Evolutionary conservation across 495 filamentous ascomycete species (phyloP).

Genomic region (Annulohypoxylon nitens): DNA sequence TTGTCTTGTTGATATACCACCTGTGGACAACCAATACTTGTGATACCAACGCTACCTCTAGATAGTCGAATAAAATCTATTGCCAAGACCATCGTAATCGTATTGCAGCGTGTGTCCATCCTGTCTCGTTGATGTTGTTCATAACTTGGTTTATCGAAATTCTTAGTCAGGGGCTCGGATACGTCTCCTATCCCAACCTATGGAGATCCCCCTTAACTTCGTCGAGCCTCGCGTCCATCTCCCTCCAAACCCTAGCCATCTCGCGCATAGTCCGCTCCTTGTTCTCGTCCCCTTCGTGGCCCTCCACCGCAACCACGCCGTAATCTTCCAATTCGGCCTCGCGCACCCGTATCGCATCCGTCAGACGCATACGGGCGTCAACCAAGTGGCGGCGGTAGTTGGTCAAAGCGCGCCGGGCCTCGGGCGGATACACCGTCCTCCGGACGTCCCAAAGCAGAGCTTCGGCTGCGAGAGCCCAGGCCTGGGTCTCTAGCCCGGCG

Average conservation of each 20-base stretch:
- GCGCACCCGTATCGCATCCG: conserved; percentile 59
- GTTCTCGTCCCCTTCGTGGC: conserved; percentile 34
- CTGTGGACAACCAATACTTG: conserved; percentile 19
- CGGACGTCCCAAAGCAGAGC: conserved; percentile 48
- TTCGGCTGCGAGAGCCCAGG: conserved; percentile 56
- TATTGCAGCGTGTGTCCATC: background rate
- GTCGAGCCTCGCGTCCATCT: conserved; percentile 66
- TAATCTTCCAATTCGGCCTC: conserved; percentile 67
- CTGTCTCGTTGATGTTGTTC: background rate
- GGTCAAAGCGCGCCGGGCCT: conserved; percentile 67
- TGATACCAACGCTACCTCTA: conserved; percentile 34
- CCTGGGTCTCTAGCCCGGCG: conserved; percentile 65
- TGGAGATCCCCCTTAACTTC: conserved; percentile 70
- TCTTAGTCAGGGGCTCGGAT: background rate
- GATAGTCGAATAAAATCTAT: conserved; percentile 25
- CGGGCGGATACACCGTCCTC: conserved; percentile 67
- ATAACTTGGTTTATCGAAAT: background rate
- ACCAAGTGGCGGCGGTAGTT: conserved; percentile 68
- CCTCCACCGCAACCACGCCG: conserved; percentile 58
- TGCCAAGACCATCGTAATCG: background rate
- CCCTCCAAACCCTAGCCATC: conserved; percentile 71
- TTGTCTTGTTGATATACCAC: conserved; percentile 6
- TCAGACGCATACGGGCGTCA: conserved; percentile 63
- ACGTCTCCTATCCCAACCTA: conserved; percentile 57
- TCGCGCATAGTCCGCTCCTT: conserved; percentile 66